Percentiles rank a stretch among this genome's conserved stretches.
phyloP scores from a whole-genome alignment of 2,329 filamentous ascomycete genomes.

The Fusarium gaditjirri region DNA sequence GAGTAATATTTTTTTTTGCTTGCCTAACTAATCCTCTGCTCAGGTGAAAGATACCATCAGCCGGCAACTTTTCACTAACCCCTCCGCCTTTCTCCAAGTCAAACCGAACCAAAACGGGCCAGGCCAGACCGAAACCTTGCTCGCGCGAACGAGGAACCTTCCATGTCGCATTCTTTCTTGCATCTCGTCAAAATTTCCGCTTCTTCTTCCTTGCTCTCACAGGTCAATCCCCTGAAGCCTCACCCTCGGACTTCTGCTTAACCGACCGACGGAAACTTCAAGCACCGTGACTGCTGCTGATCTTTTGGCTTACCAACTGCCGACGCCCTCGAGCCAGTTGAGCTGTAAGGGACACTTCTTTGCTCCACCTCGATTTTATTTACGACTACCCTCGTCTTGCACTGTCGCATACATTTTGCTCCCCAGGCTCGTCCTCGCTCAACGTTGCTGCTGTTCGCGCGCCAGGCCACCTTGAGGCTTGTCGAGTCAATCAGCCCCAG shows the following conservation, averaged over 20 bases:
- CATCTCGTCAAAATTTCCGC: constrained; percentile 19
- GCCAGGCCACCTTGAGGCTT: constrained; percentile 27
- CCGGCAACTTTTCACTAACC: constrained; percentile 1
- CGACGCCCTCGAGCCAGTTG: constrained; percentile 7
- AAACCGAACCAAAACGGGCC: constrained; percentile 12
- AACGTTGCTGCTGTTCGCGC: constrained; percentile 18
- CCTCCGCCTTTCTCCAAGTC: constrained; percentile 34
- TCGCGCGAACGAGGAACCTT: background rate
- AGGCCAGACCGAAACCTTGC: constrained; percentile 12
- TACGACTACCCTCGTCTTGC: constrained; percentile 9
- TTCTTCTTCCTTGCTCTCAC: background rate
- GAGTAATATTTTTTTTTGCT: background rate
- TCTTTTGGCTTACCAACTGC: constrained; percentile 19
- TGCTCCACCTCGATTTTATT: constrained; percentile 8
- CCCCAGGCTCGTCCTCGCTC: background rate
- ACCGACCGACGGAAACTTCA: background rate
- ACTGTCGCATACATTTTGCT: constrained; percentile 6
- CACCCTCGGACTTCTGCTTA: background rate
- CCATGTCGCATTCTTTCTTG: constrained; percentile 18
- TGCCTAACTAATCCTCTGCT: background rate
- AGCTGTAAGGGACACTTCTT: constrained; percentile 18
- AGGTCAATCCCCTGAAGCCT: background rate
- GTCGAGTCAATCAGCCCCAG: constrained; percentile 13
- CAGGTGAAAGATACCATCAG: constrained; percentile 10
- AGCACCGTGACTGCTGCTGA: constrained; percentile 1